These are phyloP conservation scores for Xylariaceae sp. DNA, from an alignment of 2,329 filamentous ascomycete genomes.

Conservation along the genomic window DNA sequence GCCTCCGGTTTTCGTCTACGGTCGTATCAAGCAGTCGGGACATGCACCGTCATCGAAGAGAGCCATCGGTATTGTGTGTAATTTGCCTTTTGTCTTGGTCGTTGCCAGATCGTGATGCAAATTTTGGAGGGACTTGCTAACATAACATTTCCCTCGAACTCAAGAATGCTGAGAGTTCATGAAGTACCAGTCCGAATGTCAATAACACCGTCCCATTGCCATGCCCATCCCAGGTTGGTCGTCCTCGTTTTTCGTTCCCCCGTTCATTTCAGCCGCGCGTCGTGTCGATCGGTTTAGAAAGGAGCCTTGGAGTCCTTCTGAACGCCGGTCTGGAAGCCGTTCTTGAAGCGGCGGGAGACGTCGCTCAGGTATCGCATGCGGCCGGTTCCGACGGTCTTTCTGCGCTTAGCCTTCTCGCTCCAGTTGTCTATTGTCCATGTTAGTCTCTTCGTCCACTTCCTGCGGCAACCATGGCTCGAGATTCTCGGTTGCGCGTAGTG, in stretches of 20 bases:
- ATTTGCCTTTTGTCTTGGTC: neutral
- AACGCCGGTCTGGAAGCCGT: conserved; percentile 90
- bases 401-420: conserved; percentile 99
- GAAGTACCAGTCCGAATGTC: conserved; percentile 35
- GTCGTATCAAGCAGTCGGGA: neutral
- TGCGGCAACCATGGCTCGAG: neutral
- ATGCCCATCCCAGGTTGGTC: conserved; percentile 32
- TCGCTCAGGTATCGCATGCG: conserved; percentile 94
- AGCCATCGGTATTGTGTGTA: no score
- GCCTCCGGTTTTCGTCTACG: neutral
- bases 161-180: conserved; percentile 29
- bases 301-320: conserved; percentile 72
- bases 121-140: conserved; percentile 31
- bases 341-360: conserved; percentile 91
- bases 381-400: conserved; percentile 98
- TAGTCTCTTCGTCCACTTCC: conserved; percentile 8
- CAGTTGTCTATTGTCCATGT: conserved; percentile 77
- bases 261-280: conserved; percentile 29
- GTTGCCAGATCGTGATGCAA: conserved; percentile 32
- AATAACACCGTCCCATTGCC: conserved; percentile 35
- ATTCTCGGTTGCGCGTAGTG: neutral
- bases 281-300: conserved; percentile 21
- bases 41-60: neutral
- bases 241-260: conserved; percentile 29
- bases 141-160: conserved; percentile 30